Evolutionary conservation across 2,329 filamentous ascomycete species (phyloP).

Genomic region (Blastomyces parvus): DNA sequence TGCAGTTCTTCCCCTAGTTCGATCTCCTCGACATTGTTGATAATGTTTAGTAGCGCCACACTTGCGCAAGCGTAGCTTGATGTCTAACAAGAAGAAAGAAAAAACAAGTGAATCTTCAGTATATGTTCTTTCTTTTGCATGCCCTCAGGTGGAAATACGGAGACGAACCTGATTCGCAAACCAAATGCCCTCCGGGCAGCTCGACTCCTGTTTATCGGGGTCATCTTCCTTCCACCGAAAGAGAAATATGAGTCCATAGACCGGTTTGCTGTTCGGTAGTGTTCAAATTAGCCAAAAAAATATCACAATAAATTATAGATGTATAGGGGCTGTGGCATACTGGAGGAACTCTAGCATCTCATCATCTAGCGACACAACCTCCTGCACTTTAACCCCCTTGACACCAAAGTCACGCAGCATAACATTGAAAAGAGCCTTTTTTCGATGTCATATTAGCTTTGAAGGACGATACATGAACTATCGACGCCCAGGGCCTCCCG

Average conservation of each 20-base stretch:
- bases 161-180: constrained; percentile 74
- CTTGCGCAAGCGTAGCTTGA: constrained; percentile 80
- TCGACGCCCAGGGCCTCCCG: neutral
- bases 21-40: constrained; percentile 67
- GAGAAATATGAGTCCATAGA: constrained; percentile 82
- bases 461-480: constrained; percentile 2
- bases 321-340: constrained; percentile 33
- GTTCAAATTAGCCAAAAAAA: neutral
- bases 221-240: constrained; percentile 62
- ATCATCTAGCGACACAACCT: constrained; percentile 56
- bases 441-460: constrained; percentile 13
- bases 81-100: constrained; percentile 43
- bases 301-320: neutral
- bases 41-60: constrained; percentile 83
- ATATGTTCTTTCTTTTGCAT: neutral
- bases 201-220: constrained; percentile 41
- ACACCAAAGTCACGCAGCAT: constrained; percentile 75
- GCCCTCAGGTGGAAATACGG: constrained; percentile 5
- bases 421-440: constrained; percentile 74
- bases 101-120: neutral
- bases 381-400: constrained; percentile 26
- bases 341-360: constrained; percentile 53
- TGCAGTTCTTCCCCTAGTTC: constrained; percentile 60
- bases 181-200: constrained; percentile 63
- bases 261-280: constrained; percentile 49